Base-by-base conservation (phyloP, 352 stramenopile genomes). In the Peronospora farinosa region DNA sequence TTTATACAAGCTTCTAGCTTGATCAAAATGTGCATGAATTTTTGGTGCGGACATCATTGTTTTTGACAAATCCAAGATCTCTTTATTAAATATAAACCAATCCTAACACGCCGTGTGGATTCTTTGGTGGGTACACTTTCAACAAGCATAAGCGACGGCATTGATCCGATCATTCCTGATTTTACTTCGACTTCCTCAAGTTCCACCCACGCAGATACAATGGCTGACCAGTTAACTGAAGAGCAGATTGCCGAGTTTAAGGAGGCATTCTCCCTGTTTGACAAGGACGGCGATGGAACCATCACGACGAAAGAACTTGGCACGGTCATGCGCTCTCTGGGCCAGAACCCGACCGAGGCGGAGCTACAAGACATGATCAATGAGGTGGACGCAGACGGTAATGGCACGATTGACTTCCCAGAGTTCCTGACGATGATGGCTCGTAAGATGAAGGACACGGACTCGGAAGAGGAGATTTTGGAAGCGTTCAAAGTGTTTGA, bases 351-450 rank as follows among this genome's bases (percentile, higher is more conserved):
- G 31, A 98, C 95, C 39, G 95, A 98, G 71, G 89, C 92, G 7
- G 96, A 99, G 66, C 81, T 99, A 40, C 84, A 96, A 67, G 95
- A 99, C 84, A 99, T 99, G 95, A 99, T 99, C 77, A 98, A 98
- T 71, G 96, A 98, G 63, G 96, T 99, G 23, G 97, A 99, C 75
- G 95, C 96, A 48, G 97, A 99, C 76, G 96, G 96, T 63, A 98
- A 99, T 74, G 95, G 97, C 65, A 98, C 97, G 60, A 99, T 99
- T 67, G 96, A 99, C 81, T 99, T 99, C 78, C 91, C 97, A 7
- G 97, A 99, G 82, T 99, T 99, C 79, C 77, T 99, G 40, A 98
- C 96, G 40, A 97, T 99, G 79, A 99, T 99, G 96, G 97, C 96
- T 16, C 86, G 95, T 51, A 98, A 98, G 74, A 98, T 99, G 84